Percentiles rank a stretch among this genome's conserved stretches.
Evolutionary conservation across 2,329 filamentous ascomycete species (phyloP).

Genomic region (Triangularia verruculosa): DNA sequence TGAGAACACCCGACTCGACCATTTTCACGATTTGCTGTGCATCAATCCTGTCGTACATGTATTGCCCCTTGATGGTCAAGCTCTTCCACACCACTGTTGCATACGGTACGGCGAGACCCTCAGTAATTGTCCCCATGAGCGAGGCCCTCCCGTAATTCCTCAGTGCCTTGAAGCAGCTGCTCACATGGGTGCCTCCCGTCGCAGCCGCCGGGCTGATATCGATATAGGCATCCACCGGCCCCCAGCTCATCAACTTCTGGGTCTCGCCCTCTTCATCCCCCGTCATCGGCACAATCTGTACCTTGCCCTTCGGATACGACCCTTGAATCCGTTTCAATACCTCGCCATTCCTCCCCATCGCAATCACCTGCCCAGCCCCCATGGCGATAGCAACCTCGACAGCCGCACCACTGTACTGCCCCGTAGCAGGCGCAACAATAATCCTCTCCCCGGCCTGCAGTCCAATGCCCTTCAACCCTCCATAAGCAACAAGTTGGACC

Average conservation of each 20-base stretch:
- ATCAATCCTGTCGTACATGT: slow-evolving; percentile 45
- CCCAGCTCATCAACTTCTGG: slow-evolving; percentile 26
- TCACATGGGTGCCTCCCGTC: slow-evolving; percentile 36
- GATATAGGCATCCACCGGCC: slow-evolving; percentile 41
- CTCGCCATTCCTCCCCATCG: slow-evolving; percentile 44
- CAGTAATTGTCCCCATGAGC: slow-evolving; percentile 32
- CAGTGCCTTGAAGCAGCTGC: slow-evolving; percentile 35
- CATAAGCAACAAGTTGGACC: slow-evolving; percentile 41
- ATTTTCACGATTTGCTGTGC: slow-evolving; percentile 41
- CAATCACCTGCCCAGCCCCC: slow-evolving; percentile 47
- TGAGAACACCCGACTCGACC: slow-evolving; percentile 38
- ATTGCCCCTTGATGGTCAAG: slow-evolving; percentile 39
- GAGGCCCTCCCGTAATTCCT: slow-evolving; percentile 35
- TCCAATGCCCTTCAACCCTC: slow-evolving; percentile 43
- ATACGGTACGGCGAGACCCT: slow-evolving; percentile 32
- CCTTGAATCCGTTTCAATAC: slow-evolving; percentile 36
- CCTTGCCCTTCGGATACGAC: slow-evolving; percentile 25
- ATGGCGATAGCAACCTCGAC: slow-evolving; percentile 46
- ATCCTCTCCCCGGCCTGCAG: slow-evolving; percentile 46
- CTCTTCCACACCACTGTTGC: slow-evolving; percentile 33
- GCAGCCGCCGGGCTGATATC: slow-evolving; percentile 46
- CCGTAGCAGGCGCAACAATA: slow-evolving; percentile 46
- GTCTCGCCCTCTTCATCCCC: slow-evolving; percentile 40
- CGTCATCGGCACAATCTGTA: slow-evolving; percentile 42
- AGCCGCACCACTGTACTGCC: slow-evolving; percentile 43